Evolutionary conservation across 768 basidiomycete genomes (phyloP).

Genomic region (Boletus tylopilopsis): DNA sequence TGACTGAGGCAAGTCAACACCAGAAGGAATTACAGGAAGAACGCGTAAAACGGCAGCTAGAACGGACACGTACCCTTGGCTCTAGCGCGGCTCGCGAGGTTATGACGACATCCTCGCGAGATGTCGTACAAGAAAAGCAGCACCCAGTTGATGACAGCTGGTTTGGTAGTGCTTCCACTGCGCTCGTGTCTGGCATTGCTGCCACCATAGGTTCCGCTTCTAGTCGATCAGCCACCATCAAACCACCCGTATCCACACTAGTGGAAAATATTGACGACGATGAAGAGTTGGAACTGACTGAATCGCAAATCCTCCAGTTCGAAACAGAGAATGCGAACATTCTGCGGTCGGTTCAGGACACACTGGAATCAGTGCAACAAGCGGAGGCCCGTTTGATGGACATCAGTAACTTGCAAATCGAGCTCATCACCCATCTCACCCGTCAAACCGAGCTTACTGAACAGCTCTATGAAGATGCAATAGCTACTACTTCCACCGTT

Average conservation of each 20-base stretch:
- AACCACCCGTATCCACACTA: constrained; percentile 28
- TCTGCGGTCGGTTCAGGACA: constrained; percentile 78
- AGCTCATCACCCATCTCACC: constrained; percentile 83
- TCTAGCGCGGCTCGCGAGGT: constrained; percentile 70
- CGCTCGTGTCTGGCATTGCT: constrained; percentile 51
- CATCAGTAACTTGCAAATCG: constrained; percentile 89
- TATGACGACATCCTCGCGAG: constrained; percentile 39
- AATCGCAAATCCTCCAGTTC: constrained; percentile 89
- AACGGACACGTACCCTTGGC: constrained; percentile 79
- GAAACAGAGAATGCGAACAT: constrained; percentile 89
- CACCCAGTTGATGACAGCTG: constrained; percentile 43
- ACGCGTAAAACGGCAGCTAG: constrained; percentile 82
- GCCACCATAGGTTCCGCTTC: constrained; percentile 54
- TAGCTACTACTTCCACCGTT: constrained; percentile 79
- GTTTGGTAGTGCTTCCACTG: constrained; percentile 59
- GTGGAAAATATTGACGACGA: constrained; percentile 57
- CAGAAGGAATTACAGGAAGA: constrained; percentile 94
- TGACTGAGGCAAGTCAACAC: constrained; percentile 72
- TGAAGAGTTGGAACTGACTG: constrained; percentile 77
- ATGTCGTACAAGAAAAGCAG: constrained; percentile 18
- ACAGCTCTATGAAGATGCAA: constrained; percentile 91
- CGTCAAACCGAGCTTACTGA: constrained; percentile 91
- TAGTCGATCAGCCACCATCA: constrained; percentile 27
- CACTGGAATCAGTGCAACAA: constrained; percentile 83
- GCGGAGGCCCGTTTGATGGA: constrained; percentile 91